A percentile compares a stretch with the other conserved stretches of the same genome.
These are phyloP conservation scores for Omphalea diandra DNA, from an alignment of 441 rosid species.

Conservation along the genomic window DNA sequence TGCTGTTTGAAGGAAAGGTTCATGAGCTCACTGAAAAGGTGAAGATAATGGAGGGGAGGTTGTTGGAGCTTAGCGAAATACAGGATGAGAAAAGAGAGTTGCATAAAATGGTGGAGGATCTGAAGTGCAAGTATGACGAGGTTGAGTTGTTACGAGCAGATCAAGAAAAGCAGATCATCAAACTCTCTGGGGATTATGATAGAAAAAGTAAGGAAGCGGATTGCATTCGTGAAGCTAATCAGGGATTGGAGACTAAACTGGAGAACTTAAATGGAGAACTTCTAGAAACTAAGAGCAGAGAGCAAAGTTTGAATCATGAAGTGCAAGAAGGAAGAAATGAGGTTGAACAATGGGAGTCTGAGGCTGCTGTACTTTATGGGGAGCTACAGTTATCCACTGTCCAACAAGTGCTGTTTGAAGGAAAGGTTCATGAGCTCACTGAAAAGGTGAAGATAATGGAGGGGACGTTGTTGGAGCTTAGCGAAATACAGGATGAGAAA, in stretches of 20 bases:
- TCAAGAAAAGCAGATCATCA: conserved; percentile 47
- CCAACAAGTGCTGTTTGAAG: conserved; percentile 57
- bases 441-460: conserved; percentile 50
- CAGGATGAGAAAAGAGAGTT: conserved; percentile 48
- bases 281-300: conserved; percentile 46
- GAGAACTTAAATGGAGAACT: conserved; percentile 41
- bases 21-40: conserved; percentile 54
- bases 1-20: conserved; percentile 55
- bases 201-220: conserved; percentile 45
- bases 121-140: conserved; percentile 57
- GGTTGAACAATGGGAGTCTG: conserved; percentile 54
- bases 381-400: conserved; percentile 56
- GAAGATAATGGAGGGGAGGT: conserved; percentile 40
- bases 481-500: conserved; percentile 42
- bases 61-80: conserved; percentile 40
- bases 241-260: conserved; percentile 46
- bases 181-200: conserved; percentile 51
- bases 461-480: conserved; percentile 44
- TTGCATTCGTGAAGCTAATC: conserved; percentile 38
- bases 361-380: conserved; percentile 45
- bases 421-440: conserved; percentile 51
- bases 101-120: conserved; percentile 44
- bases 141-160: conserved; percentile 44
- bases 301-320: conserved; percentile 51
- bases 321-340: conserved; percentile 46